Evolutionary conservation across 116 monocot species (phyloP).

Genomic region (Zostera marina): DNA sequence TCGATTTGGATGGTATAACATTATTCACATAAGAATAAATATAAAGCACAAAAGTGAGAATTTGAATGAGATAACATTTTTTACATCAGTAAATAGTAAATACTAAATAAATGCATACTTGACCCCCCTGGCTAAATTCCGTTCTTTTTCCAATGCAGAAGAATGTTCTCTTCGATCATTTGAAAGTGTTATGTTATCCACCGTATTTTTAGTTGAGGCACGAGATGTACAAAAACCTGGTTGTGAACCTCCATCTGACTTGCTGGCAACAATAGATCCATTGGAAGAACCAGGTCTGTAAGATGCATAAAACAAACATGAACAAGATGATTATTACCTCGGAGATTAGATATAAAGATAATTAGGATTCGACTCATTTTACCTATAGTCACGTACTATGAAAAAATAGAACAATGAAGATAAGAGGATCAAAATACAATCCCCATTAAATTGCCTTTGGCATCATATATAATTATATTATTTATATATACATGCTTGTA

Average conservation of each 20-base stretch:
- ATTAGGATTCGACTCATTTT: neutral
- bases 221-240: constrained; percentile 23
- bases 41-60: neutral
- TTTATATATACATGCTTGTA: too few relatives aligned
- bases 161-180: constrained; percentile 56
- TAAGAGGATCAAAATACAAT: too few relatives aligned
- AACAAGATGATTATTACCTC: neutral
- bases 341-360: neutral
- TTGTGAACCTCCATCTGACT: constrained; percentile 42
- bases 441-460: too few relatives aligned
- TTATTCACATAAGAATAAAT: neutral
- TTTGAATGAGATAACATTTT: neutral
- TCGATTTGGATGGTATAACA: constrained; percentile 4
- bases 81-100: too few relatives aligned
- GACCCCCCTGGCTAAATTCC: constrained; percentile 36
- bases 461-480: too few relatives aligned
- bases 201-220: constrained; percentile 25
- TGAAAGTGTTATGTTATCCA: constrained; percentile 22
- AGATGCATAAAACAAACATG: neutral
- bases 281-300: constrained; percentile 45
- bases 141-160: constrained; percentile 44
- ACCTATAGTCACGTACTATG: too few relatives aligned
- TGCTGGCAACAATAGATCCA: constrained; percentile 34
- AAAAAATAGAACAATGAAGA: too few relatives aligned
- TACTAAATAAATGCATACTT: constrained; percentile 62